Evolutionary conservation across 1,284 basidiomycete genomes (phyloP).

Genomic region (Microstroma glucosiphilum): DNA sequence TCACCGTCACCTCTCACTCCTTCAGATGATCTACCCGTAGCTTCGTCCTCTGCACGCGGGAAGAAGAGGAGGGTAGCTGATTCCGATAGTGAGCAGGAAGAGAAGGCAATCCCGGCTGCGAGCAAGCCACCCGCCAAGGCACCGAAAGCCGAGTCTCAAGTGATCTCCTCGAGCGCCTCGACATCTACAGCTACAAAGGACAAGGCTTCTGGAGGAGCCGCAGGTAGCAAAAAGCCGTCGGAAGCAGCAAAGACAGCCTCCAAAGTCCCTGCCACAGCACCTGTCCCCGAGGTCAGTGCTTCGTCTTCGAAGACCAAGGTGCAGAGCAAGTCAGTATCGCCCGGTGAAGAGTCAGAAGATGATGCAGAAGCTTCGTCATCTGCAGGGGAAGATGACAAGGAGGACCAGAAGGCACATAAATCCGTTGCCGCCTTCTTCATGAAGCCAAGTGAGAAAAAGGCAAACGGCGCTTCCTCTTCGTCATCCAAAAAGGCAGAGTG

Average conservation of each 20-base stretch:
- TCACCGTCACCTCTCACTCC: neutral
- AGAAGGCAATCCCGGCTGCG: slow-evolving; percentile 14
- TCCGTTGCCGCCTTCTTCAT: slow-evolving; percentile 53
- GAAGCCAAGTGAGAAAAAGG: slow-evolving; percentile 60
- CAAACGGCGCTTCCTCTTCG: slow-evolving; percentile 59
- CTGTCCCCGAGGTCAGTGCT: neutral
- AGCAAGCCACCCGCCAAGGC: neutral
- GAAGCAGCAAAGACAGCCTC: neutral
- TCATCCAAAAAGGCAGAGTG: slow-evolving; percentile 51
- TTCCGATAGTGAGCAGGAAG: slow-evolving; percentile 40
- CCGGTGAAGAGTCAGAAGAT: slow-evolving; percentile 35
- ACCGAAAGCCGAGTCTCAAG: neutral
- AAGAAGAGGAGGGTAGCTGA: slow-evolving; percentile 50
- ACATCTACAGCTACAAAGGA: neutral
- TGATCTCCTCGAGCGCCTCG: neutral
- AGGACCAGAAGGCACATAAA: slow-evolving; percentile 53
- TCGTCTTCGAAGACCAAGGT: neutral
- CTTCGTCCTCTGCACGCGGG: neutral
- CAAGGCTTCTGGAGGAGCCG: neutral
- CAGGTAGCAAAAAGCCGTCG: neutral
- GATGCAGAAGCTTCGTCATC: slow-evolving; percentile 25
- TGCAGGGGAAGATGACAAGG: slow-evolving; percentile 34
- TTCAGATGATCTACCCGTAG: neutral
- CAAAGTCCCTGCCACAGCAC: neutral
- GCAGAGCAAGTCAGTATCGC: neutral